These are phyloP conservation scores for Cyclotella choctawhatcheeana DNA, from an alignment of 108 stramenopile genomes.

Conservation along the genomic window DNA sequence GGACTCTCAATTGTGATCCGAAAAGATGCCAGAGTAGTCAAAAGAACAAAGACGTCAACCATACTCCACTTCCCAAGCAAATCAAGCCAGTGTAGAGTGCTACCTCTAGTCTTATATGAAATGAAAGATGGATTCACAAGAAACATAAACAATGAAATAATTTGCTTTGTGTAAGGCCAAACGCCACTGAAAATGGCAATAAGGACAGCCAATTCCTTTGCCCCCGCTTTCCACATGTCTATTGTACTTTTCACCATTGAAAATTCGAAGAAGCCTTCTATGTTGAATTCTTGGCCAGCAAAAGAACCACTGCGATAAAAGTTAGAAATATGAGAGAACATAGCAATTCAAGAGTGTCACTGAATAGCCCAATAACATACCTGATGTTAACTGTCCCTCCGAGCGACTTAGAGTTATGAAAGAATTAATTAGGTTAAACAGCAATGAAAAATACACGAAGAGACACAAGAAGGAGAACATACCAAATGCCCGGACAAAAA, in stretches of 20 bases:
- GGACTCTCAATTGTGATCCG: conserved; percentile 72
- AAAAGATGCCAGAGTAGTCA: conserved; percentile 71
- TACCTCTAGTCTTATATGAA: conserved; percentile 58
- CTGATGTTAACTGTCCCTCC: conserved; percentile 14
- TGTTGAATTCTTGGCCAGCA: conserved; percentile 61
- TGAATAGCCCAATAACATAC: too few species aligned
- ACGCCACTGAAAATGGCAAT: conserved; percentile 74
- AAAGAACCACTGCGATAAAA: conserved; percentile 62
- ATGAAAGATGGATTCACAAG: conserved; percentile 54
- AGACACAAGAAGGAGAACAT: too few species aligned
- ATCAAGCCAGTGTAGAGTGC: conserved; percentile 72
- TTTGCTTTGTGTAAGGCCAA: conserved; percentile 83
- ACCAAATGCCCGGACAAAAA: conserved; percentile 82
- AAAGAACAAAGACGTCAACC: conserved; percentile 69
- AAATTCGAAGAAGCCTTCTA: conserved; percentile 78
- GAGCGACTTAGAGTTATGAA: too few species aligned
- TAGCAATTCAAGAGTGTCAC: not conserved
- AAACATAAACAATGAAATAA: conserved; percentile 69
- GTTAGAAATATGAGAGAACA: conserved; percentile 56
- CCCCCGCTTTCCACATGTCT: conserved; percentile 75
- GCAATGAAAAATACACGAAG: too few species aligned
- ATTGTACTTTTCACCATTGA: conserved; percentile 68
- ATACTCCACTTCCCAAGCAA: conserved; percentile 56
- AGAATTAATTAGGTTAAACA: conserved; percentile 52
- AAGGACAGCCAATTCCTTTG: conserved; percentile 60